phyloP scores from a whole-genome alignment of 345 rosid species.

The Eucalyptus sp. region DNA sequence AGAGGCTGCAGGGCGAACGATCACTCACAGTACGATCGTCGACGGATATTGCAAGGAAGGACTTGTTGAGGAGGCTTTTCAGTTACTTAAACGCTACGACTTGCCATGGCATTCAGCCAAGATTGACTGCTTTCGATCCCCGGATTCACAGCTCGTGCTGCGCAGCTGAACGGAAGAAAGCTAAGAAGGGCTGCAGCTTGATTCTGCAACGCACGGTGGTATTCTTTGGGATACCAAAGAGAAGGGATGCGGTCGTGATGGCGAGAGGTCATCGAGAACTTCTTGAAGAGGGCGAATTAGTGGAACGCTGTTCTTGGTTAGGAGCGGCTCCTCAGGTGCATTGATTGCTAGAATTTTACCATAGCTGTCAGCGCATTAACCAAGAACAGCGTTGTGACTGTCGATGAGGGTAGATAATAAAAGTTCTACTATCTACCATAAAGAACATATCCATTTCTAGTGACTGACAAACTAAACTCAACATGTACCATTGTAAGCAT shows the following conservation, averaged over 20 bases:
- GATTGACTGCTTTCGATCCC: neutral
- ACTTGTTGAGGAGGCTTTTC: neutral
- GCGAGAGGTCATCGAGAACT: no score
- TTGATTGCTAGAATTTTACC: no score
- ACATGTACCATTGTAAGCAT: no score
- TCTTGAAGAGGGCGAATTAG: no score
- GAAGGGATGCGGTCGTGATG: no score
- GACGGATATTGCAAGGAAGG: constrained; percentile 1
- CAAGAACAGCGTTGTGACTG: no score
- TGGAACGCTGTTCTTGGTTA: no score
- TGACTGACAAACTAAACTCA: neutral
- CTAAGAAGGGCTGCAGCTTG: neutral
- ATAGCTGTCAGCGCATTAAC: no score
- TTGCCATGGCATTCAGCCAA: neutral
- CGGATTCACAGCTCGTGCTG: neutral
- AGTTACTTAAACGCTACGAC: neutral
- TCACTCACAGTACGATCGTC: neutral
- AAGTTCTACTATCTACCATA: neutral
- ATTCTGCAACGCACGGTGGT: neutral
- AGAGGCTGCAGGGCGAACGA: neutral
- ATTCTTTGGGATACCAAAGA: no score
- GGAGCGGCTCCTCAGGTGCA: no score
- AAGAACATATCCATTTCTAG: no score
- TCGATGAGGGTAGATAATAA: no score
- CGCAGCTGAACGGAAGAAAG: neutral